A percentile compares a stretch with the other conserved stretches of the same genome.
Conservation (phyloP, 2,329 filamentous ascomycete species). For the Colletotrichum agaves region DNA sequence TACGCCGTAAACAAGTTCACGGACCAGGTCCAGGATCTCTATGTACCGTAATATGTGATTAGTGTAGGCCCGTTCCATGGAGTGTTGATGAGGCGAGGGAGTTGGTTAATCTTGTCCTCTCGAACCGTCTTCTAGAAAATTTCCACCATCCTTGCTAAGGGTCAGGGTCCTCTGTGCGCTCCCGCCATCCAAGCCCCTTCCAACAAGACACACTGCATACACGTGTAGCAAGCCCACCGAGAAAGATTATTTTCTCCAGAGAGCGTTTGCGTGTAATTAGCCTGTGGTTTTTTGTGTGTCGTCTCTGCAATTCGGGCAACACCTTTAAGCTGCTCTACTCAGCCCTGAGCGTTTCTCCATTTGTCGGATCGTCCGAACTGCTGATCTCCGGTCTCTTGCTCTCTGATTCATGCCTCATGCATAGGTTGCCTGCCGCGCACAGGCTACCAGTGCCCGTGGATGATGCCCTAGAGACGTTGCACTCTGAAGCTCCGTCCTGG, state of each 20-base stretch:
- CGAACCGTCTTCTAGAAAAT: constrained; percentile 35
- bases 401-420: constrained; percentile 33
- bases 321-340: background rate
- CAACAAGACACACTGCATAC: background rate
- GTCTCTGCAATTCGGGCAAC: constrained; percentile 3
- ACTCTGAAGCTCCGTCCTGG: constrained; percentile 21
- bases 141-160: constrained; percentile 34
- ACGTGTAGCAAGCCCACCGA: constrained; percentile 4
- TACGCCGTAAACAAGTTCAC: constrained; percentile 9
- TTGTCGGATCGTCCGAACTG: constrained; percentile 29
- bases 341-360: background rate
- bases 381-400: constrained; percentile 7
- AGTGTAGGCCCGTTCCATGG: constrained; percentile 11
- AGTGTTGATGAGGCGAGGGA: constrained; percentile 18
- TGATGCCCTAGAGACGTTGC: background rate
- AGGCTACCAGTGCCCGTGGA: constrained; percentile 6
- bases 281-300: constrained; percentile 14
- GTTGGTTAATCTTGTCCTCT: constrained; percentile 5
- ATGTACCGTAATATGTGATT: constrained; percentile 16
- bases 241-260: background rate
- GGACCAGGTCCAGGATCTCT: constrained; percentile 21
- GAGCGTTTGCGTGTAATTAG: constrained; percentile 5
- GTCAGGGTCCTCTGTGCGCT: constrained; percentile 30
- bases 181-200: background rate
- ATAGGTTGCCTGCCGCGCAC: constrained; percentile 1